Conservation (phyloP, 106 monocot species). For the Narthecium ossifragum region DNA sequence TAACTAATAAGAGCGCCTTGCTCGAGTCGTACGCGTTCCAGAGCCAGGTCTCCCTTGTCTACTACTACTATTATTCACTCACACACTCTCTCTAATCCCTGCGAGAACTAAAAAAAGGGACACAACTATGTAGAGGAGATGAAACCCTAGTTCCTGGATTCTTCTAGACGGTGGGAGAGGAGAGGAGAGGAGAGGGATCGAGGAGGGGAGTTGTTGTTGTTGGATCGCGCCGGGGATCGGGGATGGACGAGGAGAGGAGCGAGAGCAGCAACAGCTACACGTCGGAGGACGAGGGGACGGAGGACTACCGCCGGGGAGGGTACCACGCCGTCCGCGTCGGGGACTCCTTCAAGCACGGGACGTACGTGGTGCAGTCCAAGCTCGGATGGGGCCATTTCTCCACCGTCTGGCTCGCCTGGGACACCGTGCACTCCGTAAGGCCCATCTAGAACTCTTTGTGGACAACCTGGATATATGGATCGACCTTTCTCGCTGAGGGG, state of each 20-base stretch:
- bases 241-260: constrained; percentile 41
- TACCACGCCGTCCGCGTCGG: constrained; percentile 92
- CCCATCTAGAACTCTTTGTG: neutral
- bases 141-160: no score
- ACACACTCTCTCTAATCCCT: no score
- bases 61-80: no score
- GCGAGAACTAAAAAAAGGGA: no score
- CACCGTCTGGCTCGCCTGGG: constrained; percentile 99
- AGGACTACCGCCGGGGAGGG: constrained; percentile 90
- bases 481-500: no score
- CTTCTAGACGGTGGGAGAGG: neutral
- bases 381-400: constrained; percentile 99
- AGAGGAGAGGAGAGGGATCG: neutral
- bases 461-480: no score
- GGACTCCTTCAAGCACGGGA: constrained; percentile 87
- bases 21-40: no score
- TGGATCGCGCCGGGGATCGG: constrained; percentile 18
- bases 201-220: neutral
- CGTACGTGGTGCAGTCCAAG: constrained; percentile 94
- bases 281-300: constrained; percentile 97
- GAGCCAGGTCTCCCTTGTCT: no score
- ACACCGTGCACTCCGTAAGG: constrained; percentile 67
- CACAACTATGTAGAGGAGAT: no score
- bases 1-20: no score
- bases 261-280: constrained; percentile 80